A percentile compares a stretch with the other conserved stretches of the same genome.
These are phyloP conservation scores for Penicillium goetzii DNA, from an alignment of 495 filamentous ascomycete genomes.

Conservation along the genomic window DNA sequence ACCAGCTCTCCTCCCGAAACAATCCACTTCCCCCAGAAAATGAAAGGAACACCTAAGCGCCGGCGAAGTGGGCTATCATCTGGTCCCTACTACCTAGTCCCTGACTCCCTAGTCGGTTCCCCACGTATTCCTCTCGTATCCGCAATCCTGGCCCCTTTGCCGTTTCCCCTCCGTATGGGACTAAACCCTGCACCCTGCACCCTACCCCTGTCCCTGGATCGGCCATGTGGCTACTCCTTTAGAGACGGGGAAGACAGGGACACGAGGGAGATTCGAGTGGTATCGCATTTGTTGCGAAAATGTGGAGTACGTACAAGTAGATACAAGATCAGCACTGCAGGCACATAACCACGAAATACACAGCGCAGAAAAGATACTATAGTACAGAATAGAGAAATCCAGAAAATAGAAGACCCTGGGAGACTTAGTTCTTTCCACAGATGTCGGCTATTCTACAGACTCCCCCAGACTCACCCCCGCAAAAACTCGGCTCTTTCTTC, in stretches of 20 bases:
- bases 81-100: neutral
- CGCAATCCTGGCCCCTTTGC: neutral
- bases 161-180: too few relatives aligned
- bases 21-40: slow-evolving; percentile 4
- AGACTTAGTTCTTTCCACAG: too few relatives aligned
- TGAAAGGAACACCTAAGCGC: slow-evolving; percentile 23
- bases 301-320: neutral
- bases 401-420: neutral
- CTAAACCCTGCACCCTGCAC: neutral
- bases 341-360: neutral
- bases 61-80: neutral
- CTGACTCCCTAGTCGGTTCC: too few relatives aligned
- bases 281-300: neutral
- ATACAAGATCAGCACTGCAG: neutral
- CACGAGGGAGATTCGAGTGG: neutral
- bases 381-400: neutral
- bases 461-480: neutral
- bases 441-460: neutral
- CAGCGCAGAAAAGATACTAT: neutral
- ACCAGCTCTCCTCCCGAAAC: too few relatives aligned
- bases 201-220: slow-evolving; percentile 12
- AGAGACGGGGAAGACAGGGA: slow-evolving; percentile 2
- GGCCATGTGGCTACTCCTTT: slow-evolving; percentile 9
- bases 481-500: slow-evolving; percentile 1
- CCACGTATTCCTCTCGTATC: neutral